A percentile compares a stretch with the other conserved stretches of the same genome.
phyloP scores from a whole-genome alignment of 352 stramenopile species.

The Stephanocyclus meneghinianus region DNA sequence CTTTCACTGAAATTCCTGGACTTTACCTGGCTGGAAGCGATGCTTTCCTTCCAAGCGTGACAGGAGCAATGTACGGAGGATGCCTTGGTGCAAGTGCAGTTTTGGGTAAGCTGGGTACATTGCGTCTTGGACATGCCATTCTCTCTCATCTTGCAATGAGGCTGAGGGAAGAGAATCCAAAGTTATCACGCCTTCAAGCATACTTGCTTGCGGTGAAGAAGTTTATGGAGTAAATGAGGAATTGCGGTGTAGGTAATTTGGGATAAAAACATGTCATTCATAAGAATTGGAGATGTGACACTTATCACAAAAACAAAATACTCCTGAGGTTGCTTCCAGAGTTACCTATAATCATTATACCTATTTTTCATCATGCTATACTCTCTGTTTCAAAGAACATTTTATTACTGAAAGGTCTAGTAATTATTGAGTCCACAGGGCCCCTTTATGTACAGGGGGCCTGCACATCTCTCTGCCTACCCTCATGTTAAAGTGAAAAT shows the following conservation, averaged over 20 bases:
- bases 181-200: slow-evolving; percentile 20
- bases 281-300: background rate
- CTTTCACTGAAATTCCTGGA: slow-evolving; percentile 53
- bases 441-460: too few species aligned
- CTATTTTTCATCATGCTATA: too few species aligned
- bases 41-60: slow-evolving; percentile 55
- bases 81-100: slow-evolving; percentile 30
- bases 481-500: too few species aligned
- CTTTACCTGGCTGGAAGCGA: slow-evolving; percentile 55
- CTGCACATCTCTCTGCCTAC: too few species aligned
- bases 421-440: too few species aligned
- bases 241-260: background rate
- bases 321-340: too few species aligned
- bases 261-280: background rate
- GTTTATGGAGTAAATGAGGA: slow-evolving; percentile 17
- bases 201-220: slow-evolving; percentile 29
- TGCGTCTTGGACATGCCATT: slow-evolving; percentile 32
- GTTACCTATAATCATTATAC: too few species aligned
- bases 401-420: too few species aligned
- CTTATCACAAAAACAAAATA: too few species aligned
- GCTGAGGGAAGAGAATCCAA: slow-evolving; percentile 34
- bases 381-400: too few species aligned
- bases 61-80: slow-evolving; percentile 43
- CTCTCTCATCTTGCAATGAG: slow-evolving; percentile 24
- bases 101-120: slow-evolving; percentile 26